Percentiles rank a stretch among this genome's conserved stretches.
These are phyloP conservation scores for Leishmania amazonensis DNA, from an alignment of 208 protist genomes.

Conservation along the genomic window DNA sequence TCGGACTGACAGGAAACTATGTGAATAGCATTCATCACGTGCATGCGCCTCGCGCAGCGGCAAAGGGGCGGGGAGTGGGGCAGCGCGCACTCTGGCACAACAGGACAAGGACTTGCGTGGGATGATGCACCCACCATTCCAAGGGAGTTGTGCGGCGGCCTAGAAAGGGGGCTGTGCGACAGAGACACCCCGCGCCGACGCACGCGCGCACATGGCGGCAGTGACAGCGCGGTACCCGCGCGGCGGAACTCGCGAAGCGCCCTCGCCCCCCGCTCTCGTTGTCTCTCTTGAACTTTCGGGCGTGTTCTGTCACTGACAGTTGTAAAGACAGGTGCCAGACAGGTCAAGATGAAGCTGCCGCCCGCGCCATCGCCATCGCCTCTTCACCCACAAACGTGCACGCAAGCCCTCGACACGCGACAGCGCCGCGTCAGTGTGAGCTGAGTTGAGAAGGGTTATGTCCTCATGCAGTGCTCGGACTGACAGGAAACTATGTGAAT, in stretches of 20 bases:
- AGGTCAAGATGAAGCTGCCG: background rate
- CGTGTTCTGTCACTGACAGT: constrained; percentile 2
- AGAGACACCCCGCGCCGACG: background rate
- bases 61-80: background rate
- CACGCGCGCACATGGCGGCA: background rate
- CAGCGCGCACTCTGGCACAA: constrained; percentile 8
- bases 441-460: constrained; percentile 16
- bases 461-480: constrained; percentile 20
- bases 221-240: background rate
- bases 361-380: background rate
- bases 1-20: constrained; percentile 25
- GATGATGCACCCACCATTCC: background rate
- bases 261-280: background rate
- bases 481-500: constrained; percentile 27
- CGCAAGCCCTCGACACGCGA: background rate
- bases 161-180: background rate
- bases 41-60: constrained; percentile 1
- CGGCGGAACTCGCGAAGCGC: constrained; percentile 7
- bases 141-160: constrained; percentile 13
- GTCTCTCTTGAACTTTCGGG: constrained; percentile 6
- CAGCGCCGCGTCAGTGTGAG: constrained; percentile 6
- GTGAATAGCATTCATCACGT: constrained; percentile 17
- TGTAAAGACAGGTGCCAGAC: constrained; percentile 9
- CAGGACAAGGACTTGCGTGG: constrained; percentile 11
- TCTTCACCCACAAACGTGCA: constrained; percentile 17